These are phyloP conservation scores for Blakeslea trispora DNA, from an alignment of 371 early-diverging fungal species.

Conservation along the genomic window DNA sequence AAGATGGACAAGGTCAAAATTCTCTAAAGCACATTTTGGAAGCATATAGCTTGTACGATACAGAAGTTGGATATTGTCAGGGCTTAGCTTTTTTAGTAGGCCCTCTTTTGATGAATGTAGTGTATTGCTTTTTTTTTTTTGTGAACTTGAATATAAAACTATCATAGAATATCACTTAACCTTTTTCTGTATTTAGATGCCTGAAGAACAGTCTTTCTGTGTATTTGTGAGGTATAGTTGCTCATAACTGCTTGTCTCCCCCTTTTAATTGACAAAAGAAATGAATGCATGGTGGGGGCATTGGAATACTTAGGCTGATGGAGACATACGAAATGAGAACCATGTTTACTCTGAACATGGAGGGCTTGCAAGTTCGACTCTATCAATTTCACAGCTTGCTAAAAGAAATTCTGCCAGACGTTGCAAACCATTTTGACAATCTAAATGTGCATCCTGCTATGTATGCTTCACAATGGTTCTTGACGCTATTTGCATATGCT, in stretches of 20 bases:
- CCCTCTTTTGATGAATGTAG: slow-evolving; percentile 85
- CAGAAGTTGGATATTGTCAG: slow-evolving; percentile 95
- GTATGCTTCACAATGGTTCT: slow-evolving; percentile 94
- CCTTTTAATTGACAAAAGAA: not conserved
- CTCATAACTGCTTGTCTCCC: not conserved
- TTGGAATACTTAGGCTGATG: slow-evolving; percentile 65
- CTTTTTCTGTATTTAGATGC: slow-evolving; percentile 56
- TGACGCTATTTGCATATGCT: slow-evolving; percentile 87
- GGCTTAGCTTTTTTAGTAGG: slow-evolving; percentile 94
- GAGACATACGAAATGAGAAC: slow-evolving; percentile 84
- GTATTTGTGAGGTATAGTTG: slow-evolving; percentile 70
- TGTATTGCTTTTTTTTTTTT: slow-evolving; percentile 15
- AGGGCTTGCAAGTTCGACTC: slow-evolving; percentile 80
- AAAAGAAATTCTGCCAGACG: slow-evolving; percentile 74
- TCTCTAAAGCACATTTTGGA: slow-evolving; percentile 81
- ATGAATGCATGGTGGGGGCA: too few species aligned
- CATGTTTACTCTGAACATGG: slow-evolving; percentile 85
- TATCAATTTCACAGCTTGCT: slow-evolving; percentile 85
- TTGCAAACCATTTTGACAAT: slow-evolving; percentile 69
- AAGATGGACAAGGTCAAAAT: slow-evolving; percentile 85
- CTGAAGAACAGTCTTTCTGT: slow-evolving; percentile 90
- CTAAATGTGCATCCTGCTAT: slow-evolving; percentile 83
- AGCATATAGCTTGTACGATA: slow-evolving; percentile 90
- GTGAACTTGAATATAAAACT: too few species aligned
- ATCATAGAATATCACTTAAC: not conserved